Evolutionary conservation across 495 filamentous ascomycete species (phyloP), one percentile per base, ranked within the genome.

Genomic region (Aspergillus indologenus): DNA sequence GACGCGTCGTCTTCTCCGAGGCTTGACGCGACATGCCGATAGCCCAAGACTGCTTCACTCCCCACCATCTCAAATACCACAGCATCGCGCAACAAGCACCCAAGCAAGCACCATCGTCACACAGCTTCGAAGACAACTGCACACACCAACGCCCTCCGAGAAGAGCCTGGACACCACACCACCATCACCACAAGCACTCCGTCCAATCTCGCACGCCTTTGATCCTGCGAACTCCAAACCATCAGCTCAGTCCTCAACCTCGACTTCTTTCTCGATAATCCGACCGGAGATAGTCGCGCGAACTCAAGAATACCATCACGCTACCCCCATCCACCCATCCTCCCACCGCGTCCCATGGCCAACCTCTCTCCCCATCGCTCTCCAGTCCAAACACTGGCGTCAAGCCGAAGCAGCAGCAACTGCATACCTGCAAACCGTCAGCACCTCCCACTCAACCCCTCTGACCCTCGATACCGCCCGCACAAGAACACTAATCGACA

Each of bases 331-430:
- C 24, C 6, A 24, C 21, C 62, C 62, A 19, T 8, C 54, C 9
- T 4, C 34, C 12, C 18, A 29, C 19, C 19, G 45, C 14, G 54
- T 64, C 18, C 62, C 62, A 40, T 64, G 62, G 62, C 49, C 58
- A 40, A 57, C 54, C 2, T 49, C 24, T 3, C 51, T 61, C 20
- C 54, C 48, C 11, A 18, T 21, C 18, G 42, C 58, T 1, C 43
- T 64, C 1, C 57, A 64, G 26, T 64, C 62, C 8, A 50, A 46
- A 56, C 52, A 64, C 47, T 64, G 62, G 62, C 19, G 20, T 5
- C 52, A 59, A 24, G 61, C 52, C n/a, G 61, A 63, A 26, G 19
- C 46, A 23, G 53, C 56, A 19, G 53, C 57, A 49, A 49, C 22
- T 18, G 42, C n/a, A 1, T 63, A 56, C 55, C 17, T 31, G 5